These are phyloP conservation scores for Scytalidium lignicola DNA, from an alignment of 2,329 filamentous ascomycete species.

Conservation along the genomic window DNA sequence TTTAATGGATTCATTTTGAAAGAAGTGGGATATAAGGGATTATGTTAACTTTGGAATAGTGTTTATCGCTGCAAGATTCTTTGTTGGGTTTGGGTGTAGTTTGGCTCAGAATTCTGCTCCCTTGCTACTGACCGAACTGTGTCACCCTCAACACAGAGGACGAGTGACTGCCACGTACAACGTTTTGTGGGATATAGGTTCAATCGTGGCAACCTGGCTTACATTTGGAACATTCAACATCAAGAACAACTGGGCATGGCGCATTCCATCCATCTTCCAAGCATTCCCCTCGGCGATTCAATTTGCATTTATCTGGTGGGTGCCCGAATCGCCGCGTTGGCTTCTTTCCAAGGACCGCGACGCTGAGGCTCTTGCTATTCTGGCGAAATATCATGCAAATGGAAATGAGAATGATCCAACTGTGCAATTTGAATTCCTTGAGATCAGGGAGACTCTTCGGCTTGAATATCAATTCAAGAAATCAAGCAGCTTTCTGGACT, in stretches of 20 bases:
- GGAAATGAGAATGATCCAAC: slow-evolving; percentile 42
- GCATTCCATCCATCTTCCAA: slow-evolving; percentile 12
- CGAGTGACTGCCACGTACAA: slow-evolving; percentile 31
- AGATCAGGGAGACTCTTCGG: slow-evolving; percentile 11
- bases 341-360: slow-evolving; percentile 47
- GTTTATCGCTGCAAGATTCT: slow-evolving; percentile 28
- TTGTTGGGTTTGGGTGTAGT: slow-evolving; percentile 29
- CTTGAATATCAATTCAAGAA: slow-evolving; percentile 33
- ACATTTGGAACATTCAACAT: slow-evolving; percentile 22
- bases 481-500: slow-evolving; percentile 50
- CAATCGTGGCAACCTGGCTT: slow-evolving; percentile 36
- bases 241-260: slow-evolving; percentile 16
- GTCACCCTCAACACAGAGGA: slow-evolving; percentile 30
- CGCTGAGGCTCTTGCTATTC: slow-evolving; percentile 44
- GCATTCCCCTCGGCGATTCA: slow-evolving; percentile 12
- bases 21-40: not conserved
- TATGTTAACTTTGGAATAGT: slow-evolving; percentile 8
- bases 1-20: not conserved
- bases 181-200: slow-evolving; percentile 27
- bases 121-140: slow-evolving; percentile 30
- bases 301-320: slow-evolving; percentile 40
- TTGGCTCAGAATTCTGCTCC: slow-evolving; percentile 28
- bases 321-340: slow-evolving; percentile 58
- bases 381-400: slow-evolving; percentile 50
- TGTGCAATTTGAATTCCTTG: slow-evolving; percentile 37